Evolutionary conservation across 768 basidiomycete species (phyloP).

Genomic region (Tubosaeta sp.): DNA sequence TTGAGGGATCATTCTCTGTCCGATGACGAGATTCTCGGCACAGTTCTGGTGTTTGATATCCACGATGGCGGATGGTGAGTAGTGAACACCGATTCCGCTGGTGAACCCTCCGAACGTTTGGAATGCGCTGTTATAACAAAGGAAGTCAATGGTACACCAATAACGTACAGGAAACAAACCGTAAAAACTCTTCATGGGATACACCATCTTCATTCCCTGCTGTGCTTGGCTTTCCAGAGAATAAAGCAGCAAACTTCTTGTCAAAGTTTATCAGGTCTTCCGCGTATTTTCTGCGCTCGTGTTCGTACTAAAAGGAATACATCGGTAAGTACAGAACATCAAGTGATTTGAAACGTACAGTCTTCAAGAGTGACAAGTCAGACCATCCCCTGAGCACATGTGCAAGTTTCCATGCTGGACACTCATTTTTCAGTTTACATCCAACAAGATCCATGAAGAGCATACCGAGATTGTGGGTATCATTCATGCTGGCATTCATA

Average conservation of each 20-base stretch:
- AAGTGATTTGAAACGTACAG: slow-evolving; percentile 26
- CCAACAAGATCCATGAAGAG: slow-evolving; percentile 6
- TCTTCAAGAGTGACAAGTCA: slow-evolving; percentile 34
- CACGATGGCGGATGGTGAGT: slow-evolving; percentile 35
- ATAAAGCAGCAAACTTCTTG: slow-evolving; percentile 58
- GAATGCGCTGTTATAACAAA: slow-evolving; percentile 28
- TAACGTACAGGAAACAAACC: slow-evolving; percentile 12
- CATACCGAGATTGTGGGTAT: slow-evolving; percentile 64
- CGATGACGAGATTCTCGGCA: slow-evolving; percentile 33
- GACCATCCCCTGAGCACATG: slow-evolving; percentile 44
- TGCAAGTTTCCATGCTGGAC: slow-evolving; percentile 44
- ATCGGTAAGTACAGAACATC: not conserved
- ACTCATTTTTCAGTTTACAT: slow-evolving; percentile 44
- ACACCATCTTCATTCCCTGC: slow-evolving; percentile 33
- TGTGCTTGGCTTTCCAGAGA: slow-evolving; percentile 62
- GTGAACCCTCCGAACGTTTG: slow-evolving; percentile 37
- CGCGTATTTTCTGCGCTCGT: slow-evolving; percentile 63
- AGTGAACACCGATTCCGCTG: slow-evolving; percentile 38
- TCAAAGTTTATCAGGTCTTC: slow-evolving; percentile 73
- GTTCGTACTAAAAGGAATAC: slow-evolving; percentile 51
- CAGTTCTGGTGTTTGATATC: slow-evolving; percentile 26
- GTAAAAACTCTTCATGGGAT: slow-evolving; percentile 34
- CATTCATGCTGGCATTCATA: slow-evolving; percentile 76
- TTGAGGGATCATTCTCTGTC: slow-evolving; percentile 37
- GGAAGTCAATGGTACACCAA: not conserved